These are phyloP conservation scores for Elongisporangium anandrum DNA, from an alignment of 352 stramenopile genomes.

Conservation along the genomic window DNA sequence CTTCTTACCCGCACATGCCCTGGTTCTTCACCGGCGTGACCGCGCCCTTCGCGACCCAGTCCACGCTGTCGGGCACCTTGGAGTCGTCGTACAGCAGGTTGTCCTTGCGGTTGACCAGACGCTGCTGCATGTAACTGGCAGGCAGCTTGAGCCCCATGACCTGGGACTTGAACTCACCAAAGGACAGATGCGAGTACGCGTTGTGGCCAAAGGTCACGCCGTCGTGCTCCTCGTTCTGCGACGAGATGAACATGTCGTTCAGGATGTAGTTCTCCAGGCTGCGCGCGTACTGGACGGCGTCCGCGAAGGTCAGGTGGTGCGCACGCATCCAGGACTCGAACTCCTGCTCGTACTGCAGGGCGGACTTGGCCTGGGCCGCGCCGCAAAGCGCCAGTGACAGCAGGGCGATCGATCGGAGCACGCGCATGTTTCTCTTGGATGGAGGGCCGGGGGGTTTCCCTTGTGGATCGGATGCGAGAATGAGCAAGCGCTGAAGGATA, in stretches of 20 bases:
- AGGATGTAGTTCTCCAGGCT: constrained; percentile 75
- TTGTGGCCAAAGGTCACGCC: constrained; percentile 92
- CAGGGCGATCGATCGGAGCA: constrained; percentile 15
- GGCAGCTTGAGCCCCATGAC: constrained; percentile 54
- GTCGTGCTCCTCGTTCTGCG: constrained; percentile 77
- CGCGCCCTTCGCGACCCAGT: constrained; percentile 94
- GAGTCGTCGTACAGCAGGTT: constrained; percentile 16
- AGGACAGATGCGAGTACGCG: constrained; percentile 93
- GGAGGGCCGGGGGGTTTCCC: constrained; percentile 1
- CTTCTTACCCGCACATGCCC: constrained; percentile 75
- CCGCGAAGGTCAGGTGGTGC: constrained; percentile 45
- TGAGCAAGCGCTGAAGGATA: background rate
- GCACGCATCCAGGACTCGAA: constrained; percentile 61
- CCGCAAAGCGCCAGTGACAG: constrained; percentile 22
- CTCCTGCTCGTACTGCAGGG: constrained; percentile 64
- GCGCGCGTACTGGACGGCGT: constrained; percentile 65
- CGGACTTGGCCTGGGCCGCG: constrained; percentile 39
- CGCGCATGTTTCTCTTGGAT: constrained; percentile 12
- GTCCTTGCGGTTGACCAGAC: constrained; percentile 31
- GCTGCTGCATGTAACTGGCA: constrained; percentile 57
- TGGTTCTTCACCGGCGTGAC: constrained; percentile 97
- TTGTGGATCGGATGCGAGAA: constrained; percentile 9
- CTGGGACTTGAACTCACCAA: constrained; percentile 91
- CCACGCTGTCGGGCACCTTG: constrained; percentile 75
- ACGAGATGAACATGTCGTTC: constrained; percentile 85